Conservation (phyloP, 805 yeast species). For the Clavispora asparagi region DNA sequence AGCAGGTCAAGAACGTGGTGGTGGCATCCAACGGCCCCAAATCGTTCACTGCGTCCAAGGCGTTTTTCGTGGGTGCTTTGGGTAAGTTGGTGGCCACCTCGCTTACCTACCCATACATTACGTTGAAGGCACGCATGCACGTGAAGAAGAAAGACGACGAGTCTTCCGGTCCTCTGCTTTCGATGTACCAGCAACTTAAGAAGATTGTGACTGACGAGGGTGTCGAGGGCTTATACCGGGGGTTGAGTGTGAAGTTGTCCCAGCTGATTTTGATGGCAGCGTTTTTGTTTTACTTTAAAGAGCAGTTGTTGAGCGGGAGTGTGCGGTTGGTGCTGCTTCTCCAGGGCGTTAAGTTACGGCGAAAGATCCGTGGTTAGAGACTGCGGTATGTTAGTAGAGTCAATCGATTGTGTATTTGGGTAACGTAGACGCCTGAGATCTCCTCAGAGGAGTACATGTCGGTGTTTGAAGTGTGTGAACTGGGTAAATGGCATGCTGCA, state of each 20-base stretch:
- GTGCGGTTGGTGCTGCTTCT: slow-evolving; percentile 45
- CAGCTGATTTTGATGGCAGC: slow-evolving; percentile 90
- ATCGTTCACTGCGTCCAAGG: slow-evolving; percentile 64
- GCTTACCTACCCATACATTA: slow-evolving; percentile 86
- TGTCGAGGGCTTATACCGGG: slow-evolving; percentile 70
- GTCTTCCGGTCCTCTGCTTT: slow-evolving; percentile 15
- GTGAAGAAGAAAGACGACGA: slow-evolving; percentile 39
- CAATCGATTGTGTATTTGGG: too few relatives aligned
- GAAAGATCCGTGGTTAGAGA: neutral
- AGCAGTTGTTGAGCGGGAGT: slow-evolving; percentile 65
- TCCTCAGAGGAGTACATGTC: too few relatives aligned
- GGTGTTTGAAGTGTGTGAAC: too few relatives aligned
- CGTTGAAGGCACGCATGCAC: slow-evolving; percentile 86
- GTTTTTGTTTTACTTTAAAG: slow-evolving; percentile 84
- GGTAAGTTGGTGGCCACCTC: slow-evolving; percentile 89
- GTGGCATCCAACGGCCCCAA: slow-evolving; percentile 46
- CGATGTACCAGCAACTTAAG: slow-evolving; percentile 47
- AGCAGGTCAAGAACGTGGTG: slow-evolving; percentile 70
- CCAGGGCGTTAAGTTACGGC: slow-evolving; percentile 7
- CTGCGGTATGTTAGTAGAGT: too few relatives aligned
- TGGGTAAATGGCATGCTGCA: too few relatives aligned
- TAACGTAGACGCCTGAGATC: too few relatives aligned
- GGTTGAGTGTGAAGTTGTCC: slow-evolving; percentile 69
- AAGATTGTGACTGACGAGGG: slow-evolving; percentile 70
- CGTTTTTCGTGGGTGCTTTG: slow-evolving; percentile 81